phyloP scores from a whole-genome alignment of 2,329 filamentous ascomycete species.

The Trichoderma sp. region DNA sequence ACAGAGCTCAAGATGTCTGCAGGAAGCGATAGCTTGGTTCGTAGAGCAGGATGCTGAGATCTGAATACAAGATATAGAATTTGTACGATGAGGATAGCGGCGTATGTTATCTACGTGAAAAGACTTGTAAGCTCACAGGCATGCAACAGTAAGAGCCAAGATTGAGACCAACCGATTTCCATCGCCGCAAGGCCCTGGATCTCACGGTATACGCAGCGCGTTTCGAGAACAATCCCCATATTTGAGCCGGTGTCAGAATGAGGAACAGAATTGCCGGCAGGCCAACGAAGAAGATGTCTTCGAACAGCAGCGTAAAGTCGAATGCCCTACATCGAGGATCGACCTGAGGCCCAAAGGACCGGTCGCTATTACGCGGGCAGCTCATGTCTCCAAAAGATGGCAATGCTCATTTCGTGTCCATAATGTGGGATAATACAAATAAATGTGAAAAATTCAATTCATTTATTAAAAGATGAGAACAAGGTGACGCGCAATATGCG shows the following conservation, averaged over 20 bases:
- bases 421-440: background rate
- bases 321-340: constrained; percentile 34
- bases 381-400: background rate
- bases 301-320: constrained; percentile 38
- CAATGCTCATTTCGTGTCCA: background rate
- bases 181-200: background rate
- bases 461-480: background rate
- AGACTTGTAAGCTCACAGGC: background rate
- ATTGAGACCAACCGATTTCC: constrained; percentile 14
- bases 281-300: constrained; percentile 36
- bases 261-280: constrained; percentile 34
- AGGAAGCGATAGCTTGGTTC: constrained; percentile 31
- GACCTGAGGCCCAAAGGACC: constrained; percentile 35
- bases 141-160: background rate
- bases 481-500: constrained; percentile 6
- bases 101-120: constrained; percentile 22
- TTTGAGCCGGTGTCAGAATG: constrained; percentile 26
- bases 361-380: constrained; percentile 27
- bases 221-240: constrained; percentile 11
- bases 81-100: constrained; percentile 30
- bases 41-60: background rate
- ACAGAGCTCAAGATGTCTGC: constrained; percentile 32
- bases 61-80: constrained; percentile 32
- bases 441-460: background rate
- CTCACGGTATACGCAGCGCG: constrained; percentile 26